Evolutionary conservation across 306 rosid genomes (phyloP), one percentile per base, ranked within the genome.

Genomic region (Hippophae tibetana): DNA sequence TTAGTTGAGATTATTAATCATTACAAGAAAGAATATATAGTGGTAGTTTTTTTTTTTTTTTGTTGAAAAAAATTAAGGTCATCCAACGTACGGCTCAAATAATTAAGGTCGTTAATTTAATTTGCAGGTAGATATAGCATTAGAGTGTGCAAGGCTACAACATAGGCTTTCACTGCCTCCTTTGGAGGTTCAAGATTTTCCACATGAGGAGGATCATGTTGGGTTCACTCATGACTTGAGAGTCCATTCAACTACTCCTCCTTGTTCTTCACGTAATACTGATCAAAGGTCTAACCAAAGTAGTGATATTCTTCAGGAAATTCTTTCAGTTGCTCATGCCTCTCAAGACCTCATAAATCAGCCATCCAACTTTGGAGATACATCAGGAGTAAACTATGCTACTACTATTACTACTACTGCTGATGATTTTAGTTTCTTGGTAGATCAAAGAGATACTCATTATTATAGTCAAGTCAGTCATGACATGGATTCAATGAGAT

Each of bases 81-180:
- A 31, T 31, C 38, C 3, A 2, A 2, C 38, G 5, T 31, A 4
- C 0, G 38, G 4, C 4, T 31, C 13, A 45, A 11, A 8, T 53
- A 5, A 57, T 57, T 42, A 27, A 44, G 5, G 7, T 40, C n/a
- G 6, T 47, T 18, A 13, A 55, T 4, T 58, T 48, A 58, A 49
- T 72, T 66, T 57, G 47, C 46, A 90, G 97, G 94, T 90, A 47
- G 96, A 90, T 66, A 69, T 83, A 72, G 94, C 97, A 40, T 58
- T 85, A 57, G 95, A 90, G 80, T 87, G 94, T 62, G 97, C 97
- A 76, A 81, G 97, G 82, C 68, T 87, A 81, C 94, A 87, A 47
- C 89, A 85, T 53, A 78, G 92, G 70, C 78, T 87, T 66, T 10
- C 76, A 50, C 71, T 85, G 82, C 95, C 97, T 23, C 82, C 96